Base-by-base conservation (phyloP, 352 stramenopile genomes). In the Phytophthora ramorum region DNA sequence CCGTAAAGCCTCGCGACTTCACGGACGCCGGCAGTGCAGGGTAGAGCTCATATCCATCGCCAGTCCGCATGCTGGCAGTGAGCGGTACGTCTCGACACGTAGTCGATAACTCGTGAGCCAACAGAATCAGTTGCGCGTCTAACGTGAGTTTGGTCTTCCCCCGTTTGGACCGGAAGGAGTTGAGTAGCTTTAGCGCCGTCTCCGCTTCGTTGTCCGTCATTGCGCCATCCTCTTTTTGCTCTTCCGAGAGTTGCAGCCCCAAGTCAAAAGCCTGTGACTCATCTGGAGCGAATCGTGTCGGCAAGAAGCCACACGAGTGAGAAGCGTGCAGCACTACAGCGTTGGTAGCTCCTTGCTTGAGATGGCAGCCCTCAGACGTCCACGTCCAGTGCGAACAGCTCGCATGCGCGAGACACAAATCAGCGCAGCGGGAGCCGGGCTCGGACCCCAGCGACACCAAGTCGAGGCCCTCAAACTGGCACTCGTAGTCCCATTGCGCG, bases 311-410 rank as follows among this genome's bases (percentile, higher is more conserved):
- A 20, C 69, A 76, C 20, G 61, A 40, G 22, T 58, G 37, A 0
- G 4, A 19, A 13, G 58, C 50, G 35, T 73, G 69, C 5, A 37
- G 47, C 14, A 48, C 7, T 17, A 64, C 69, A 17, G 45, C 61
- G 24, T 57, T 64, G 7, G 41, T 52, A 19, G 49, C 28, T 30
- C 69, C 69, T 6, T 68, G 50, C 37, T 78, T 75, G 30, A 81
- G 72, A 44, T 66, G 64, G 30, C 75, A 83, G 5, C 41, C 28
- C 17, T 56, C 57, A 16, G 64, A 26, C 16, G 60, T 66, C 72
- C 72, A 83, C 34, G 68, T 77, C 72, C 72, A 83, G 48, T 83
- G 75, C 46, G 75, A 73, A 49, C 75, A 83, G 10, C 35, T 57
- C 6, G 46, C 17, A 1, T 77, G 35, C 5, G 66, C 46, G 1